Conservation (phyloP, 768 basidiomycete genomes). For the Phallus indusiatus region DNA sequence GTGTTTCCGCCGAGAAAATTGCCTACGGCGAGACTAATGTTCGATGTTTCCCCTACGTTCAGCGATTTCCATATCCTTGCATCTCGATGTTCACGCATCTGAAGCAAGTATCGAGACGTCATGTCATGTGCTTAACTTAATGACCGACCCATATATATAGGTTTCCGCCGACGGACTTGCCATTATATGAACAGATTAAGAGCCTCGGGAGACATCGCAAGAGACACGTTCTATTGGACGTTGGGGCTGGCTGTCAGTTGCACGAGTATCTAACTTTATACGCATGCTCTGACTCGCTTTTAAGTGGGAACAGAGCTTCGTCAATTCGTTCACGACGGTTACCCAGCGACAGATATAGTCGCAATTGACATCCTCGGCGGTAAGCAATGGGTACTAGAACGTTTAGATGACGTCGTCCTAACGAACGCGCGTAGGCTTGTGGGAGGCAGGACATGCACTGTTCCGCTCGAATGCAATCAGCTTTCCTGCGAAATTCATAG, state of each 20-base stretch:
- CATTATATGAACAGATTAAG: not conserved
- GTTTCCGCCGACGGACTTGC: not conserved
- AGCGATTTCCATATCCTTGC: not conserved
- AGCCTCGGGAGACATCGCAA: not conserved
- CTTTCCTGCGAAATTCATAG: not conserved
- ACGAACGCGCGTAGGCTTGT: not conserved
- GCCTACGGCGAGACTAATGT: not conserved
- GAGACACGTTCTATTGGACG: not conserved
- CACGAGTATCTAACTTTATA: not conserved
- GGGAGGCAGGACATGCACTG: not conserved
- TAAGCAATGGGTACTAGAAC: not conserved
- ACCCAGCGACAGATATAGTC: not conserved
- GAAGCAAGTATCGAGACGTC: not conserved
- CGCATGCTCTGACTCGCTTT: not conserved
- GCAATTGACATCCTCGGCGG: not conserved
- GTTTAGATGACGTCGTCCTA: not conserved
- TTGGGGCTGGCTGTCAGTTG: not conserved
- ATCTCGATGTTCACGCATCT: not conserved
- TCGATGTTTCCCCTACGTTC: not conserved
- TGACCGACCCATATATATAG: not conserved
- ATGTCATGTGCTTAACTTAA: not conserved
- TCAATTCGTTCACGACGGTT: not conserved
- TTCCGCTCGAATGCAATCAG: not conserved
- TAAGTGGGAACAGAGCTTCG: not conserved
- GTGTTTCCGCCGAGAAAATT: not conserved